phyloP scores from a whole-genome alignment of 495 filamentous ascomycete genomes.

The Elasticomyces elasticus region DNA sequence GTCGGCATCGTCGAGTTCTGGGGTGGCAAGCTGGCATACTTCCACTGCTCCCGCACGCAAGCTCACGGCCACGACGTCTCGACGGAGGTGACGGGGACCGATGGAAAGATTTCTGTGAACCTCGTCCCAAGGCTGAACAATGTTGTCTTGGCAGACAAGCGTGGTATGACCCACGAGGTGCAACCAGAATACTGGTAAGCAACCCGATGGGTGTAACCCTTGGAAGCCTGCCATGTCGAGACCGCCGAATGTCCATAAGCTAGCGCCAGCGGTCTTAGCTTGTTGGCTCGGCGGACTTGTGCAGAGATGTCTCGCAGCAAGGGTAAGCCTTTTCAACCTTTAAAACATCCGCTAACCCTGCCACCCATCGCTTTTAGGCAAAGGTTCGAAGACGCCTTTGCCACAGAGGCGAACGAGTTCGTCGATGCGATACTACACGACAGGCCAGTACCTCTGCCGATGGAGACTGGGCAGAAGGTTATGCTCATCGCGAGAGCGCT shows the following conservation, averaged over 20 bases:
- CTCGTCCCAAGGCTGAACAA: conserved; percentile 21
- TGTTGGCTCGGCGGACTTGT: too few species aligned
- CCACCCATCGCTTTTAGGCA: too few species aligned
- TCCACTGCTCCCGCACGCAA: conserved; percentile 31
- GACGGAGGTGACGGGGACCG: conserved; percentile 29
- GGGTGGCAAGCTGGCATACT: conserved; percentile 32
- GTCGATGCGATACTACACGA: conserved; percentile 18
- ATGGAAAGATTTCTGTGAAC: conserved; percentile 31
- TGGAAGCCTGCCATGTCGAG: too few species aligned
- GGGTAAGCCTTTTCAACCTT: too few species aligned
- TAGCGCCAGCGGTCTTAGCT: too few species aligned
- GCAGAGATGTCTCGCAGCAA: too few species aligned
- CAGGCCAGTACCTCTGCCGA: conserved; percentile 24
- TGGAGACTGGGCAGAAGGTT: conserved; percentile 30
- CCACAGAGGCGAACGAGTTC: conserved; percentile 30
- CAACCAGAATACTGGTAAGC: conserved; percentile 28
- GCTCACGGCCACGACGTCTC: conserved; percentile 29
- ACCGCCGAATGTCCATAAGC: too few species aligned
- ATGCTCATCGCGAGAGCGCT: conserved; percentile 33
- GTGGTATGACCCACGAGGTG: conserved; percentile 26
- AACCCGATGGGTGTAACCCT: too few species aligned
- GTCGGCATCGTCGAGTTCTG: conserved; percentile 33
- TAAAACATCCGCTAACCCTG: too few species aligned
- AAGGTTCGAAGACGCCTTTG: conserved; percentile 29
- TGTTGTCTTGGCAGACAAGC: conserved; percentile 14